A percentile compares a stretch with the other conserved stretches of the same genome.
Conservation (phyloP, 192 early-diverging fungal genomes). For the Backusella luteola region DNA sequence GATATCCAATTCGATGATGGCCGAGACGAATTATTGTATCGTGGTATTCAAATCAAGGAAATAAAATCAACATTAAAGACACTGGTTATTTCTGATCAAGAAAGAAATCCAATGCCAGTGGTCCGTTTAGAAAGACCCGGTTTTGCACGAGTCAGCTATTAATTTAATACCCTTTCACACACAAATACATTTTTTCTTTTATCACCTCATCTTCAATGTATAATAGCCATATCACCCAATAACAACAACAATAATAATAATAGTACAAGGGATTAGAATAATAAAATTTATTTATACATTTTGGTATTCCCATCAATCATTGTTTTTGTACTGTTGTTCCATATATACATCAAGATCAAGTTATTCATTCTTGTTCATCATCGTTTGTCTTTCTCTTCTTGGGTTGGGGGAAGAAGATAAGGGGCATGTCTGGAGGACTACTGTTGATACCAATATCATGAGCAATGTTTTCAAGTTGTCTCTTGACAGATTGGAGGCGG, state of each 20-base stretch:
- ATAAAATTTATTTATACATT: too few species aligned
- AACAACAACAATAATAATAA: not conserved
- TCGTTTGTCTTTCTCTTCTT: not conserved
- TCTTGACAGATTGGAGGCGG: not conserved
- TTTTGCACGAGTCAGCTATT: slow-evolving; percentile 30
- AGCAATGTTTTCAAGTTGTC: not conserved
- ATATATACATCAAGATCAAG: not conserved
- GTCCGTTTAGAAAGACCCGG: slow-evolving; percentile 33
- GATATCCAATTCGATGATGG: slow-evolving; percentile 21
- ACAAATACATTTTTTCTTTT: not conserved
- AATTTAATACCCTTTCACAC: not conserved
- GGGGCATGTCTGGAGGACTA: not conserved
- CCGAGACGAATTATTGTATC: slow-evolving; percentile 28
- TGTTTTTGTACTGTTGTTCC: too few species aligned
- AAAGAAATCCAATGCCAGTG: slow-evolving; percentile 26
- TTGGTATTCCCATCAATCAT: too few species aligned
- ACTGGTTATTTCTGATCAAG: slow-evolving; percentile 32
- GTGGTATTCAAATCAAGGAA: slow-evolving; percentile 40
- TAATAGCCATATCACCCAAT: not conserved
- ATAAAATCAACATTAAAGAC: slow-evolving; percentile 41
- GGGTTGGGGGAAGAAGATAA: not conserved
- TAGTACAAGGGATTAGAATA: not conserved
- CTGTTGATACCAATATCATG: not conserved
- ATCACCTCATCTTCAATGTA: not conserved
- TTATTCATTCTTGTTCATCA: not conserved